Evolutionary conservation across 768 basidiomycete species (phyloP), one percentile per base, ranked within the genome.

Genomic region (Naganishia antarctica): DNA sequence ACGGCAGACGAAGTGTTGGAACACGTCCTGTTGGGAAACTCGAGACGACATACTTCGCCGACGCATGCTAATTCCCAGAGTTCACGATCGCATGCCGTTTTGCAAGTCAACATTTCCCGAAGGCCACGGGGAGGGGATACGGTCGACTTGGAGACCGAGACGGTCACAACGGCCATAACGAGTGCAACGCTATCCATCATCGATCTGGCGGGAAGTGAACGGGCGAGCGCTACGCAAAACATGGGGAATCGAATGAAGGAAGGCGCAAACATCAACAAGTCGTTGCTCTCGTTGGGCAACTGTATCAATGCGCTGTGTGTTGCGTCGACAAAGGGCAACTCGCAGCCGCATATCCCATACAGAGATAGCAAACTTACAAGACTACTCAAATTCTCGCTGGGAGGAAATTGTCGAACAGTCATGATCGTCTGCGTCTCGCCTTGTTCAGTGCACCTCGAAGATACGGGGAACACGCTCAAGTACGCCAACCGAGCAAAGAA

Each of bases 391-490:
- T 97, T 97, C 81, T 93, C 94, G 1, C 84, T 98, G 50, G 94
- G 94, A 1, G 96, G 96, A 6, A 98, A 98, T 78, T 99, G 96
- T 84, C 91, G 94, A 79, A 99, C 96, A 0, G 92, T 96, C 74
- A 99, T 98, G 96, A 91, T 97, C 68, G 94, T 98, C 66, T 98
- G 96, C 75, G 82, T 99, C 49, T 92, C 92, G 0, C 96, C 96
- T 1, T 91, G 92, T 4, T 92, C 91, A 40, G 84, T 84, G 40
- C 92, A 99, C 79, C 96, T 97, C 76, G 96, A 98, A 73, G 96
- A 99, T 76, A 98, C 96, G 32, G 91, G 96, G 76, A 99, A 99
- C 75, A 98, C 96, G 1, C 86, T 99, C 50, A 81, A 96, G 66
- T 99, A 98, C 77, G 96, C 96, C 25, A 93, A 99, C 71, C 88